Percentiles rank a stretch among this genome's conserved stretches.
These are phyloP conservation scores for Phialocephala subalpina DNA, from an alignment of 2,329 filamentous ascomycete species.

Conservation along the genomic window DNA sequence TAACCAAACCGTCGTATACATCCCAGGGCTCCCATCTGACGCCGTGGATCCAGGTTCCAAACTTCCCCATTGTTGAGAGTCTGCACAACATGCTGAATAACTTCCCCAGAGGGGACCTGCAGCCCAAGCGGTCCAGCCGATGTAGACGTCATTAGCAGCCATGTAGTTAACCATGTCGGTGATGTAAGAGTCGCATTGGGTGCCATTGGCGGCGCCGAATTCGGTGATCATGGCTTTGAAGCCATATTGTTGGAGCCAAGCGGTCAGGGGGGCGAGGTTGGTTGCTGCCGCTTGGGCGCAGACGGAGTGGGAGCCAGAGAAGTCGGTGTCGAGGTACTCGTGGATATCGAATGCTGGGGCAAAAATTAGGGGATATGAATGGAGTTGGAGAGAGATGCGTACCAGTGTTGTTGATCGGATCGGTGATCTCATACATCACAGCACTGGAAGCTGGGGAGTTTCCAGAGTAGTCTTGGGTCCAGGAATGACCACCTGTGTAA, in stretches of 20 bases:
- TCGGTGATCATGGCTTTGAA: slow-evolving; percentile 59
- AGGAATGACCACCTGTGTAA: slow-evolving; percentile 57
- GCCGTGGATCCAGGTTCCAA: slow-evolving; percentile 56
- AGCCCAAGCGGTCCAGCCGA: slow-evolving; percentile 60
- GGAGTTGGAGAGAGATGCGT: not conserved
- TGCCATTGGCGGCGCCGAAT: slow-evolving; percentile 56
- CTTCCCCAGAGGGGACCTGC: slow-evolving; percentile 58
- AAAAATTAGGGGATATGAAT: slow-evolving; percentile 1
- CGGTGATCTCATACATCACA: slow-evolving; percentile 51
- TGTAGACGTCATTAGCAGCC: slow-evolving; percentile 54
- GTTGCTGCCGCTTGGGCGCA: slow-evolving; percentile 50
- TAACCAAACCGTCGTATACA: slow-evolving; percentile 56
- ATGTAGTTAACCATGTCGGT: slow-evolving; percentile 54
- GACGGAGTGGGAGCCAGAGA: slow-evolving; percentile 52
- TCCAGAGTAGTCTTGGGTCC: slow-evolving; percentile 49
- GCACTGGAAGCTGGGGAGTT: slow-evolving; percentile 48
- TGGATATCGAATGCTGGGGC: slow-evolving; percentile 56
- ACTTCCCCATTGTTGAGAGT: slow-evolving; percentile 51
- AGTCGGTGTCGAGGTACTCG: slow-evolving; percentile 59
- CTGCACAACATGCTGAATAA: slow-evolving; percentile 51
- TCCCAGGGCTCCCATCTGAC: slow-evolving; percentile 50
- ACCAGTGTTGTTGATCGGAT: slow-evolving; percentile 54
- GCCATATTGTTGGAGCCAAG: slow-evolving; percentile 54
- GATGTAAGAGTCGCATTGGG: slow-evolving; percentile 51
- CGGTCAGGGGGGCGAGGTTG: slow-evolving; percentile 51